A percentile compares a stretch with the other conserved stretches of the same genome.
Evolutionary conservation across 495 filamentous ascomycete genomes (phyloP).

Genomic region (Aspergillus steynii): DNA sequence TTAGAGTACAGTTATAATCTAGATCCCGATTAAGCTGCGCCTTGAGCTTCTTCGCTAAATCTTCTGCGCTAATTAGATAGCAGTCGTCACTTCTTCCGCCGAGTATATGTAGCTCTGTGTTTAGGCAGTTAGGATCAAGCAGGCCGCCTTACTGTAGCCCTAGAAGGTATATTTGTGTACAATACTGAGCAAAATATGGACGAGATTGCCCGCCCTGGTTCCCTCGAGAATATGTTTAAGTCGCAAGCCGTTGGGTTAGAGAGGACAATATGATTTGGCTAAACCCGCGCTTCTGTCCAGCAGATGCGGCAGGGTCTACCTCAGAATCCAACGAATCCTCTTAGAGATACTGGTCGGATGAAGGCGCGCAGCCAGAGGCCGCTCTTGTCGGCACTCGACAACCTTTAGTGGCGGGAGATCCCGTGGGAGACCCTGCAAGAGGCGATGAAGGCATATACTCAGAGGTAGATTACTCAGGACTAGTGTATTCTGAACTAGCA

Average conservation of each 20-base stretch:
- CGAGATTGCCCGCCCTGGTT: slow-evolving; percentile 4
- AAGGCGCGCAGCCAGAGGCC: slow-evolving; percentile 19
- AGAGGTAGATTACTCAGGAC: slow-evolving; percentile 15
- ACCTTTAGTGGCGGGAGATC: slow-evolving; percentile 17
- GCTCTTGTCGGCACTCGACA: slow-evolving; percentile 23
- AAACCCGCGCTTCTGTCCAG: slow-evolving; percentile 24
- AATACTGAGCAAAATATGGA: slow-evolving; percentile 25
- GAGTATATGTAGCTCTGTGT: slow-evolving; percentile 27
- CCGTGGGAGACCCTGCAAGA: no score
- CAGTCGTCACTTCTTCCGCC: slow-evolving; percentile 1
- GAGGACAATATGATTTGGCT: slow-evolving; percentile 20
- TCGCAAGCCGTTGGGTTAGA: slow-evolving; percentile 7
- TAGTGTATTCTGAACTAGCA: slow-evolving; percentile 18
- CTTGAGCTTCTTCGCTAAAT: slow-evolving; percentile 20
- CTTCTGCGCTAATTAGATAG: slow-evolving; percentile 12
- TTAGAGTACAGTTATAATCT: slow-evolving; percentile 25
- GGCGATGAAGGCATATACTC: slow-evolving; percentile 13
- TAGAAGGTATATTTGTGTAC: slow-evolving; percentile 42
- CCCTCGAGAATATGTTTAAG: neutral
- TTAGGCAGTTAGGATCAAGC: slow-evolving; percentile 40
- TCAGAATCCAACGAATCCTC: slow-evolving; percentile 20
- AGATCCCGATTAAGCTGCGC: slow-evolving; percentile 31
- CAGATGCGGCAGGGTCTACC: slow-evolving; percentile 16
- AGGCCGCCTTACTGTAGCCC: slow-evolving; percentile 30
- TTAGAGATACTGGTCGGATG: slow-evolving; percentile 6